A percentile compares a stretch with the other conserved stretches of the same genome.
Conservation (phyloP, 2,329 filamentous ascomycete species). For the Graphilbum ipis-grandicollis region DNA sequence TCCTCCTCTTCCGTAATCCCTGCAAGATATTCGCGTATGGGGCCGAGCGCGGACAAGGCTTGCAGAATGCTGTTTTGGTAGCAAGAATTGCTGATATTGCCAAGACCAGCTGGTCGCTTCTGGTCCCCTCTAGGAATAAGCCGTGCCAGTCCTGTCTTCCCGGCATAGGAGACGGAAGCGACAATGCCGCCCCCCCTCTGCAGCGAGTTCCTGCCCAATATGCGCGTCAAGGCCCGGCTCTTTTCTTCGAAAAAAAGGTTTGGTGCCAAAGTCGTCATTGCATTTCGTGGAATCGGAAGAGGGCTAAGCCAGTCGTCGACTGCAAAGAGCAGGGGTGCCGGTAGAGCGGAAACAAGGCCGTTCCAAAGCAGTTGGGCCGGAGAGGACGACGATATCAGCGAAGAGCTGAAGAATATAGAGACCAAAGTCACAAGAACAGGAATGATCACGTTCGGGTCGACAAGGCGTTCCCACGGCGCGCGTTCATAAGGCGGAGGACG, state of each 20-base stretch:
- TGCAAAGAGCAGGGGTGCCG: constrained; percentile 37
- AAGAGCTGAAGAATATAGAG: constrained; percentile 18
- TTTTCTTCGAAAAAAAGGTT: constrained; percentile 36
- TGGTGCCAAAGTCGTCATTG: constrained; percentile 1
- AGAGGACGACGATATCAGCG: constrained; percentile 11
- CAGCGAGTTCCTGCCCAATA: constrained; percentile 39
- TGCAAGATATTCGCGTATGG: constrained; percentile 49
- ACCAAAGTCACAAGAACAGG: constrained; percentile 17
- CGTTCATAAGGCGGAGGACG: constrained; percentile 9
- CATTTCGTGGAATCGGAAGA: constrained; percentile 21
- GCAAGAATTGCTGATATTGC: constrained; percentile 89
- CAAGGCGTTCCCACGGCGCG: constrained; percentile 15
- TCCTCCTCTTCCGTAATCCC: constrained; percentile 20
- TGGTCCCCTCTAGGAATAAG: constrained; percentile 18
- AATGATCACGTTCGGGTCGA: constrained; percentile 18
- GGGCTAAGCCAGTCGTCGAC: constrained; percentile 37
- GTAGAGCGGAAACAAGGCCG: constrained; percentile 36
- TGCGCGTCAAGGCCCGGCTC: constrained; percentile 43
- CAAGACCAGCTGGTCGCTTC: constrained; percentile 48
- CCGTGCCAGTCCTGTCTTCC: constrained; percentile 22
- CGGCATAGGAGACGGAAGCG: constrained; percentile 37
- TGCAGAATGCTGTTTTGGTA: constrained; percentile 96
- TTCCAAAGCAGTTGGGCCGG: constrained; percentile 32
- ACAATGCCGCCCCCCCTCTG: constrained; percentile 35
- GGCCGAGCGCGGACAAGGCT: constrained; percentile 57